Evolutionary conservation across 371 early-diverging fungal genomes (phyloP), one percentile per base, ranked within the genome.

Genomic region (Entomophthora muscae): DNA sequence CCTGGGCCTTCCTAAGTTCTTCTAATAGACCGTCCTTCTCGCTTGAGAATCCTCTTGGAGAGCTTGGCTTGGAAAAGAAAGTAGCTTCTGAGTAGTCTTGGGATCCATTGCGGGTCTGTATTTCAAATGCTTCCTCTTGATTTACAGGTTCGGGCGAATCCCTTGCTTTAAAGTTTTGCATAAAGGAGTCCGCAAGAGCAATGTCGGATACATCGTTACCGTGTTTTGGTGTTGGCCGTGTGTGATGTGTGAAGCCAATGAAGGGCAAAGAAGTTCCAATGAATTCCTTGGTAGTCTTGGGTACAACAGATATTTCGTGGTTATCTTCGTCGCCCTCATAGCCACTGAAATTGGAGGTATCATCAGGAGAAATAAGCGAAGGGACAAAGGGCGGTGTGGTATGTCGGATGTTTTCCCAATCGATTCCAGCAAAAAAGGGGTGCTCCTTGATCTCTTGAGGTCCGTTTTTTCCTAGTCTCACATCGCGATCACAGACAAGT

Each of bases 211-310:
- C 33, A n/a, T n/a, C n/a, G n/a, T n/a, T n/a, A 5, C 10, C 10
- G 10, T 5, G 42, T 5, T 5, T 17, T n/a, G n/a, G n/a, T n/a
- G n/a, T n/a, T n/a, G n/a, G n/a, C n/a, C 42, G 22, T 21, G 33
- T 24, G 23, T 32, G 33, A 61, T 83, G 89, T 0, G 86, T 86
- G 66, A 87, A 93, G 0, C 94, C 94, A 32, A 93, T 80, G 66
- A 91, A 93, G 0, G 90, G 86, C 12, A 89, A 75, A 62, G 87
- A 83, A 68, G 80, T 78, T 32, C 86, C 87, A 1, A 81, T 71
- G 58, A 81, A 86, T 61, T 83, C 82, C 33, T 75, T 72, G 2
- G 24, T 13, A n/a, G 52, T 5, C 17, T 30, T 23, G 28, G 62
- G 53, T 27, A 27, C 13, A 29, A 62, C 62, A n/a, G 17, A 22